phyloP scores from a whole-genome alignment of 768 basidiomycete species.

The Termitomyces sp. region DNA sequence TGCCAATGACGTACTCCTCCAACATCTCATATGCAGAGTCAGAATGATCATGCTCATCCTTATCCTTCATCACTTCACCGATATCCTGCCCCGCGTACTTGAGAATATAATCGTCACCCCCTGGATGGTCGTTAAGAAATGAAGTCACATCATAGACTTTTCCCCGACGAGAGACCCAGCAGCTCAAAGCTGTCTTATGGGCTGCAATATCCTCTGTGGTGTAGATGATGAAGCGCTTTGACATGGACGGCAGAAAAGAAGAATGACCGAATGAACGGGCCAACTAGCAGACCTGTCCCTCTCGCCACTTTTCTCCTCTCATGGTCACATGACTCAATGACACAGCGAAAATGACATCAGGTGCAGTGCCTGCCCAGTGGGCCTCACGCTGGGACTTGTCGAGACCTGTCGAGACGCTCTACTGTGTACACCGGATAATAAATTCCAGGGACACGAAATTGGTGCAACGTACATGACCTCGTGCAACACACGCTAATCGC shows the following conservation, averaged over 20 bases:
- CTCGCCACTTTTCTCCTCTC: slow-evolving; percentile 13
- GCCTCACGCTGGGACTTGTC: neutral
- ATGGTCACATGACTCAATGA: slow-evolving; percentile 8
- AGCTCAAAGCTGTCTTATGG: slow-evolving; percentile 57
- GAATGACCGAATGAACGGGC: neutral
- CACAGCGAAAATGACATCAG: neutral
- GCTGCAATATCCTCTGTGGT: slow-evolving; percentile 65
- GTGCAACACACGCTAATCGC: no score
- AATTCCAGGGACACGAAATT: no score
- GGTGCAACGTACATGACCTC: no score
- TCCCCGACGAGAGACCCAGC: slow-evolving; percentile 78
- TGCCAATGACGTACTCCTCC: slow-evolving; percentile 81
- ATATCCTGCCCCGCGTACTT: slow-evolving; percentile 83
- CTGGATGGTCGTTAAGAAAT: slow-evolving; percentile 88
- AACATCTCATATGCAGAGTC: slow-evolving; percentile 90
- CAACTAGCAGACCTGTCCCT: neutral
- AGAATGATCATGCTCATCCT: slow-evolving; percentile 81
- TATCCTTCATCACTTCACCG: slow-evolving; percentile 73
- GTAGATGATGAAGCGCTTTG: slow-evolving; percentile 68
- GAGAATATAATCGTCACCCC: slow-evolving; percentile 89
- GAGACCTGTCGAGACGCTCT: neutral
- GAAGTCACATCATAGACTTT: slow-evolving; percentile 87
- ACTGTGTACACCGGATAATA: no score
- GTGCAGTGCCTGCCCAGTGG: no score
- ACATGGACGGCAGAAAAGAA: slow-evolving; percentile 35